phyloP scores from a whole-genome alignment of 345 rosid genomes.

The Lepidium sativum region DNA sequence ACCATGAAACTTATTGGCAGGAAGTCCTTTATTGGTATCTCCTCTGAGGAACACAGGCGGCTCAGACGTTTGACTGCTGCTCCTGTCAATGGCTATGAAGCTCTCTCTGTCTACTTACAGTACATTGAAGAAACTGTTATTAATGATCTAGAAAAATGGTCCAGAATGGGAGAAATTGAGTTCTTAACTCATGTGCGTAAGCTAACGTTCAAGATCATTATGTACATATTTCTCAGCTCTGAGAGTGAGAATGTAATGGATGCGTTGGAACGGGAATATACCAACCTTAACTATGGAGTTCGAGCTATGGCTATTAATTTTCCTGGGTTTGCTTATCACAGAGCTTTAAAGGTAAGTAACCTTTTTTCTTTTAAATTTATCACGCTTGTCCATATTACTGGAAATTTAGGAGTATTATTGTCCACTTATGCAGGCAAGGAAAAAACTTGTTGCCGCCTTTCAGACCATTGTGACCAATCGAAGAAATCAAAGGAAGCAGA shows the following conservation, averaged over 20 bases:
- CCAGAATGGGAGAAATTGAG: conserved; percentile 56
- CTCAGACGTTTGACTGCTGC: conserved; percentile 69
- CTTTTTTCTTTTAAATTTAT: neutral
- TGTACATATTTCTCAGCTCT: conserved; percentile 69
- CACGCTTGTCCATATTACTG: neutral
- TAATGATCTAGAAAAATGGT: conserved; percentile 52
- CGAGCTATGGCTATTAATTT: conserved; percentile 83
- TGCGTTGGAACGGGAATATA: conserved; percentile 64
- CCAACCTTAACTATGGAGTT: conserved; percentile 65
- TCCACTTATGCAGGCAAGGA: conserved; percentile 53
- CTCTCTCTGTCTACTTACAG: conserved; percentile 46
- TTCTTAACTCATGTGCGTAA: conserved; percentile 58
- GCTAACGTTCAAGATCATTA: conserved; percentile 73
- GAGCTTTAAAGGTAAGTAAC: conserved; percentile 59
- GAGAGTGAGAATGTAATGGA: conserved; percentile 60
- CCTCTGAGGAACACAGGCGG: conserved; percentile 78
- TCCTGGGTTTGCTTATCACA: conserved; percentile 80
- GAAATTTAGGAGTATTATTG: neutral
- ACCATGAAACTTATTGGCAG: conserved; percentile 58
- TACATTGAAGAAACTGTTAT: conserved; percentile 60
- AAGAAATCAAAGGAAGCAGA: conserved; percentile 31
- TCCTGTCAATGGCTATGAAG: conserved; percentile 76
- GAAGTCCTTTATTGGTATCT: conserved; percentile 67
- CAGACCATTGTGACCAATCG: conserved; percentile 54
- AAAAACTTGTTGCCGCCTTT: conserved; percentile 48